Percentiles rank a stretch among this genome's conserved stretches.
Evolutionary conservation across 192 early-diverging fungal species (phyloP).

Genomic region (Irineochytrium annulatum): DNA sequence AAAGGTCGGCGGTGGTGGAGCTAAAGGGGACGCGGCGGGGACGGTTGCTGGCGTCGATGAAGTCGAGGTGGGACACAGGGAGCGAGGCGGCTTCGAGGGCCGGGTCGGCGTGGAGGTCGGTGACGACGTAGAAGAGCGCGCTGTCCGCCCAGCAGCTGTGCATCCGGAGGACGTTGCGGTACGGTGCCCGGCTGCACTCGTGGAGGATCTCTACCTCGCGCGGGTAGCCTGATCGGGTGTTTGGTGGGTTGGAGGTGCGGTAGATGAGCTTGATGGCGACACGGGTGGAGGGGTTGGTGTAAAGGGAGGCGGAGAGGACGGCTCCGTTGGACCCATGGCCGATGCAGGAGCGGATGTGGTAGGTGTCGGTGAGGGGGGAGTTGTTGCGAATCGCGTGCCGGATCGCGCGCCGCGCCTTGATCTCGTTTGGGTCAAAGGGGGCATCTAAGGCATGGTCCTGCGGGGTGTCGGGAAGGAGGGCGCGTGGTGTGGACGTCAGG

Average conservation of each 20-base stretch:
- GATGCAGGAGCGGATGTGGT: conserved; percentile 4
- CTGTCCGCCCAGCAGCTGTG: conserved; percentile 11
- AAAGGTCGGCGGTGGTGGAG: conserved; percentile 15
- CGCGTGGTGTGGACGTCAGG: too few species aligned
- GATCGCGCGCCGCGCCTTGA: conserved; percentile 7
- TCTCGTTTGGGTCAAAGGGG: too few species aligned
- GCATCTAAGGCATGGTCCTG: too few species aligned
- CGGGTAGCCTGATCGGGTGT: too few species aligned
- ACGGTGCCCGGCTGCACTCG: neutral
- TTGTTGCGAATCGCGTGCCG: neutral
- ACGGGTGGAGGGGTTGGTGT: neutral
- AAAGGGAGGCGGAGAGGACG: conserved; percentile 16
- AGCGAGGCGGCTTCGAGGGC: too few species aligned
- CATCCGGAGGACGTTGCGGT: conserved; percentile 3
- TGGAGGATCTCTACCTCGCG: conserved; percentile 9
- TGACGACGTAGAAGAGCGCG: conserved; percentile 23
- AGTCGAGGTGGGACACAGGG: too few species aligned
- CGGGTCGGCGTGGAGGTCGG: too few species aligned
- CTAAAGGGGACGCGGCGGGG: too few species aligned
- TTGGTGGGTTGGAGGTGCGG: neutral
- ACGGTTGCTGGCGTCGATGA: too few species aligned
- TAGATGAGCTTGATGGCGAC: conserved; percentile 30
- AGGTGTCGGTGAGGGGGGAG: neutral
- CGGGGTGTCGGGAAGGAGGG: too few species aligned
- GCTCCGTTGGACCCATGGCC: conserved; percentile 26